Evolutionary conservation across 2,329 filamentous ascomycete genomes (phyloP).

Genomic region (Leptographium lundbergii): DNA sequence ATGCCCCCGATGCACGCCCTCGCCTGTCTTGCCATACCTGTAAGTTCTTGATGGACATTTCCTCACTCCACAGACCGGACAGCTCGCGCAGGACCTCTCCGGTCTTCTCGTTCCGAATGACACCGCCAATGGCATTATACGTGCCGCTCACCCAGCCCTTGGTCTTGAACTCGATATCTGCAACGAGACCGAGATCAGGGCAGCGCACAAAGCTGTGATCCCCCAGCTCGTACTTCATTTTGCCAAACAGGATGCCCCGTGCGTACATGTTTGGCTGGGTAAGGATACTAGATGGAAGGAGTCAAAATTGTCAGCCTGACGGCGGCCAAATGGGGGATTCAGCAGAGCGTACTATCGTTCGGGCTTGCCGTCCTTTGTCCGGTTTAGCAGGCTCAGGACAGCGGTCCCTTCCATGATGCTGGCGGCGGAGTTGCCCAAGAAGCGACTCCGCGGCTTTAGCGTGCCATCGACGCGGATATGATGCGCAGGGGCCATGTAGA

Average conservation of each 20-base stretch:
- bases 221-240: conserved; percentile 98
- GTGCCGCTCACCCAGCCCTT: conserved; percentile 95
- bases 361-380: conserved; percentile 52
- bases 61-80: conserved; percentile 83
- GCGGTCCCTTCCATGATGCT: conserved; percentile 98
- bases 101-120: conserved; percentile 76
- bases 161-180: conserved; percentile 95
- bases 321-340: neutral
- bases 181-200: conserved; percentile 72
- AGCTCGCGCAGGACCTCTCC: conserved; percentile 84
- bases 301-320: neutral
- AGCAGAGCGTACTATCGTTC: conserved; percentile 68
- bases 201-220: conserved; percentile 91
- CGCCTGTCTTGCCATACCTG: conserved; percentile 32
- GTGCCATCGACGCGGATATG: conserved; percentile 92
- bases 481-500: conserved; percentile 92
- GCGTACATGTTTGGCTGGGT: conserved; percentile 99
- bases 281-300: conserved; percentile 48
- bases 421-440: conserved; percentile 91
- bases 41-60: conserved; percentile 85
- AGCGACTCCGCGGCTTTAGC: conserved; percentile 86
- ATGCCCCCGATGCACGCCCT: neutral
- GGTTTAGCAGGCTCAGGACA: conserved; percentile 69
- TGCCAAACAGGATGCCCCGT: conserved; percentile 88
- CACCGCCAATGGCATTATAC: conserved; percentile 90